These are phyloP conservation scores for Neonectria magnoliae DNA, from an alignment of 2,329 filamentous ascomycete genomes.

Conservation along the genomic window DNA sequence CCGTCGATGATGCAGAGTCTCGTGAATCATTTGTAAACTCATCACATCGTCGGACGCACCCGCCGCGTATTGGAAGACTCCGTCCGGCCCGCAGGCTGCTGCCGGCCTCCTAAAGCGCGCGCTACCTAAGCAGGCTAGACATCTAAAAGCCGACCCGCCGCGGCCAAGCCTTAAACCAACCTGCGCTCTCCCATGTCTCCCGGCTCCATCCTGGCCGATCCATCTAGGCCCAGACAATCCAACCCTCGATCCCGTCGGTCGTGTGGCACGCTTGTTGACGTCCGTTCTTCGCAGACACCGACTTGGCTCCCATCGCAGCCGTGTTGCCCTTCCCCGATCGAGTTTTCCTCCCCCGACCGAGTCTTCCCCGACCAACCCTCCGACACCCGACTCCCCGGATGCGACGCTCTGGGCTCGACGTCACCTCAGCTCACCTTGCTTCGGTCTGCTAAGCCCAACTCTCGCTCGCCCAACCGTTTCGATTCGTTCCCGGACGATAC, in stretches of 20 bases:
- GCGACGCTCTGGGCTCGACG: slow-evolving; percentile 4
- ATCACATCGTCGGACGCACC: not conserved
- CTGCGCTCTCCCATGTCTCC: slow-evolving; percentile 6
- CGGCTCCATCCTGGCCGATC: slow-evolving; percentile 21
- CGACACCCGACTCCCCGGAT: slow-evolving; percentile 1
- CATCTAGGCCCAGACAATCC: slow-evolving; percentile 11
- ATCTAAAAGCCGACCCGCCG: not conserved
- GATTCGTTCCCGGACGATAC: not conserved
- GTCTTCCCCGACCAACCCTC: not conserved
- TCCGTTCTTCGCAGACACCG: not conserved
- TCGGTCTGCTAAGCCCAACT: too few relatives aligned
- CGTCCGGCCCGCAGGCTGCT: not conserved
- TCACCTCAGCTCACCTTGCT: not conserved
- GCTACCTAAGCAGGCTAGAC: not conserved
- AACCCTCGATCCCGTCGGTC: slow-evolving; percentile 4
- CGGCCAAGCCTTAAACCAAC: slow-evolving; percentile 4
- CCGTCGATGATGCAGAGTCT: too few relatives aligned
- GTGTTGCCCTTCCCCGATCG: not conserved
- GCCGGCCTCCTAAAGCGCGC: not conserved
- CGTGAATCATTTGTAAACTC: not conserved
- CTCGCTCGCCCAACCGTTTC: not conserved
- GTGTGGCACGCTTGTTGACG: slow-evolving; percentile 8
- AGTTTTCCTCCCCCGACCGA: not conserved
- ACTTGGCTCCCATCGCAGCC: not conserved
- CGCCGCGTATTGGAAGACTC: not conserved